Evolutionary conservation across 2,329 filamentous ascomycete genomes (phyloP).

Genomic region (Colletotrichum gigasporum): DNA sequence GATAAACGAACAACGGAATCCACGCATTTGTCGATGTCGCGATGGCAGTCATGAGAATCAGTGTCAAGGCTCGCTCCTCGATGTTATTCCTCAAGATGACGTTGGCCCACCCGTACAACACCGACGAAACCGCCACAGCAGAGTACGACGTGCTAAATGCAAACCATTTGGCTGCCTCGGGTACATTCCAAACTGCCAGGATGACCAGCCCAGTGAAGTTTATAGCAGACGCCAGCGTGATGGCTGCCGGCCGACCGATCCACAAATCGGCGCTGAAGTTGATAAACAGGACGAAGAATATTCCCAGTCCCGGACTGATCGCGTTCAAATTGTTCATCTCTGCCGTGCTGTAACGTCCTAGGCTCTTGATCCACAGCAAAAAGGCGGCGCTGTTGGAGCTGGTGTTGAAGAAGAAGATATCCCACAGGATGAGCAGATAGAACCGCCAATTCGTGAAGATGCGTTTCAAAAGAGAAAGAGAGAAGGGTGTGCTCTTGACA

Average conservation of each 20-base stretch:
- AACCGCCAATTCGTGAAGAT: conserved; percentile 55
- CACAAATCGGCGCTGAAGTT: conserved; percentile 66
- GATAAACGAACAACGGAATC: conserved; percentile 62
- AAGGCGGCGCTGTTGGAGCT: conserved; percentile 54
- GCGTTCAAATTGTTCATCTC: conserved; percentile 61
- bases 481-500: conserved; percentile 50
- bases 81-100: conserved; percentile 55
- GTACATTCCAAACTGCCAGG: conserved; percentile 63
- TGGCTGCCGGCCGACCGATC: conserved; percentile 63
- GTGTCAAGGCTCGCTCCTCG: conserved; percentile 56
- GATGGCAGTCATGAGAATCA: conserved; percentile 62
- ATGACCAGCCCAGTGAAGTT: conserved; percentile 63
- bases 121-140: conserved; percentile 61
- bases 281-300: conserved; percentile 63
- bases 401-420: conserved; percentile 67
- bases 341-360: conserved; percentile 55
- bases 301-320: conserved; percentile 63
- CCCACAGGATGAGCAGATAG: conserved; percentile 59
- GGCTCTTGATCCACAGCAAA: conserved; percentile 66
- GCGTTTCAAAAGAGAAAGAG: conserved; percentile 38
- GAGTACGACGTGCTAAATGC: conserved; percentile 59
- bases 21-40: conserved; percentile 65
- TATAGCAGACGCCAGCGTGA: conserved; percentile 58
- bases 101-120: conserved; percentile 67
- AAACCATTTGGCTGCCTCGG: conserved; percentile 63